Percentiles rank a stretch among this genome's conserved stretches.
Evolutionary conservation across 495 filamentous ascomycete species (phyloP).

Genomic region (Podospora australis): DNA sequence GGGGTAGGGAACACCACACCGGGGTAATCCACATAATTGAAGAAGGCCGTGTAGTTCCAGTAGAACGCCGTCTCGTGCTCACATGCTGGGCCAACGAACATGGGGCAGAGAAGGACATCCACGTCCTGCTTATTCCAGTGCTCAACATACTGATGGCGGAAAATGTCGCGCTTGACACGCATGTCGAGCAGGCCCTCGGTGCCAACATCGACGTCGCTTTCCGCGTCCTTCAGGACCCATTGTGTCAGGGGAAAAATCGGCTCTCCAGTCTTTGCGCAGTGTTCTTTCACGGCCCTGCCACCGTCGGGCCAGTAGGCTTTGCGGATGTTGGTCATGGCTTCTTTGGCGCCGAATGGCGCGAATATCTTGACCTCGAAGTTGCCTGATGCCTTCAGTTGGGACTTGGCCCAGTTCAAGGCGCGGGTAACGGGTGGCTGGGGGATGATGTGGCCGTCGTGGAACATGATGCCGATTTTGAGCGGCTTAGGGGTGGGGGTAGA

Average conservation of each 20-base stretch:
- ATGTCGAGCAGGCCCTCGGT: slow-evolving; percentile 54
- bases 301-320: slow-evolving; percentile 53
- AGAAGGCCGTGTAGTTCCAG: slow-evolving; percentile 66
- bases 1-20: slow-evolving; percentile 5
- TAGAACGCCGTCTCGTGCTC: slow-evolving; percentile 55
- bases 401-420: slow-evolving; percentile 50
- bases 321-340: slow-evolving; percentile 41
- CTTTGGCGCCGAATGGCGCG: slow-evolving; percentile 30
- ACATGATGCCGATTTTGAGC: slow-evolving; percentile 61
- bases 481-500: slow-evolving; percentile 25
- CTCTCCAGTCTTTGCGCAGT: slow-evolving; percentile 50
- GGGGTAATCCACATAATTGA: slow-evolving; percentile 4
- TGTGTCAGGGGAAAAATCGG: slow-evolving; percentile 47
- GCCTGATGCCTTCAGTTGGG: slow-evolving; percentile 34
- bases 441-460: slow-evolving; percentile 62
- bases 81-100: slow-evolving; percentile 53
- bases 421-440: slow-evolving; percentile 65
- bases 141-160: slow-evolving; percentile 40
- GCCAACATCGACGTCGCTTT: slow-evolving; percentile 32
- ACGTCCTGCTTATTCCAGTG: slow-evolving; percentile 48
- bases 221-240: slow-evolving; percentile 47
- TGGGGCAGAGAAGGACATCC: slow-evolving; percentile 67
- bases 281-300: slow-evolving; percentile 42
- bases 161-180: slow-evolving; percentile 40
- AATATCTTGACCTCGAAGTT: slow-evolving; percentile 39